Evolutionary conservation across 169 alveolate species (phyloP), one percentile per base, ranked within the genome.

Genomic region (Cryptosporidium canis): DNA sequence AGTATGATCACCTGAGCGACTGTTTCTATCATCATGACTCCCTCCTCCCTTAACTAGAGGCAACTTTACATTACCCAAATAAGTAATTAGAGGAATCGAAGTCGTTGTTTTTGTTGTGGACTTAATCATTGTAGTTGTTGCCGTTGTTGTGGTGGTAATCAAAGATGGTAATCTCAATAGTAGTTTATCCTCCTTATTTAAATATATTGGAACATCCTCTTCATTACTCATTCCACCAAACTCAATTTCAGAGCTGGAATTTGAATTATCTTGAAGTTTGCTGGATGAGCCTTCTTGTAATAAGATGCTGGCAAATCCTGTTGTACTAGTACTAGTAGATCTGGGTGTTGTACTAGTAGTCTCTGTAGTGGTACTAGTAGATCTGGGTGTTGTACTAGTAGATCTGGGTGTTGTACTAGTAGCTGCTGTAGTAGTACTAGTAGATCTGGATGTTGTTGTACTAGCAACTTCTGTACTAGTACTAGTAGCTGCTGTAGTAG

Each of bases 361-460:
- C 1, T 39, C 12, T 0, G 87, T 67, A 7, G 93, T 68, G n/a
- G 90, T 41, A 0, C 67, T 71, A 3, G 92, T 85, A 0, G 93
- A 39, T 5, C 39, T 64, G 16, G 92, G 18, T 12, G 90, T 64
- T 33, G 93, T 44, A 9, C 92, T 68, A 51, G 92, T 68, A 0
- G 92, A 37, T 39, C 93, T 85, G 9, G 91, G 66, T 0, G 93
- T 90, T 3, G 93, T 90, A n/a, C 83, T 48, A 45, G 91, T 85
- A 8, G 93, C 90, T 12, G 85, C 51, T 9, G 92, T 67, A 12
- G 90, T 85, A 18, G 91, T 45, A 2, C 29, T 68, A 1, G 90
- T 61, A 24, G 83, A 39, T 1, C 85, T 41, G 3, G 84, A 47
- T 0, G 93, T 66, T 2, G 92, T 39, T 2, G 92, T 35, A 0